A percentile compares a stretch with the other conserved stretches of the same genome.
phyloP scores from a whole-genome alignment of 1,284 basidiomycete genomes.

The Rhodotorula mucilaginosa region DNA sequence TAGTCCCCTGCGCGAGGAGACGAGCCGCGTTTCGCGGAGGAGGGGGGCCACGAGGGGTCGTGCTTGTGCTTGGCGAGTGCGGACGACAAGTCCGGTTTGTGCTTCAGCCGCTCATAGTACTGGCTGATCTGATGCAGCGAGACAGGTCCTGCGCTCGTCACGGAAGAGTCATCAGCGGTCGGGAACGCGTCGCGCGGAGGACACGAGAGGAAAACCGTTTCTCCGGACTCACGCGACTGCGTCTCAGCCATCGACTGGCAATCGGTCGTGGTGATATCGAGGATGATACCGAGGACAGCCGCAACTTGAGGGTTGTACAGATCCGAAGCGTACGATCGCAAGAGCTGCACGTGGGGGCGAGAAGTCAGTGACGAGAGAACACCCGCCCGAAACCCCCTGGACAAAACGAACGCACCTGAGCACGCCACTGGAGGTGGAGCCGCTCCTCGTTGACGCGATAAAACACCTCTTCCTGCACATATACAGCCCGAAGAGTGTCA shows the following conservation, averaged over 20 bases:
- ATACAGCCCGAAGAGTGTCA: no score
- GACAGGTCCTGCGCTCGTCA: constrained; percentile 18
- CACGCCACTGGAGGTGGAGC: constrained; percentile 83
- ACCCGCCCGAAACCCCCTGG: no score
- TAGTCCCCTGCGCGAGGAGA: constrained; percentile 13
- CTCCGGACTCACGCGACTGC: constrained; percentile 60
- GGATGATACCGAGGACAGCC: constrained; percentile 64
- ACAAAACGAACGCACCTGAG: constrained; percentile 59
- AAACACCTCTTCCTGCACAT: constrained; percentile 63
- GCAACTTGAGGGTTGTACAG: constrained; percentile 74
- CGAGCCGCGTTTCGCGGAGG: not conserved
- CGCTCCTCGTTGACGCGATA: constrained; percentile 84
- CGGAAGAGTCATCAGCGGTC: not conserved
- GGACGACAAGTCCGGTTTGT: constrained; percentile 25
- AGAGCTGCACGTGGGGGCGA: constrained; percentile 56
- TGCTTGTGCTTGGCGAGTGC: constrained; percentile 43
- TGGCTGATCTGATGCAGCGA: constrained; percentile 29
- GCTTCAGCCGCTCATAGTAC: constrained; percentile 12
- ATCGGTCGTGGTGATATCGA: constrained; percentile 59
- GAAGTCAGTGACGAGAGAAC: not conserved
- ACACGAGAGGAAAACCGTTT: no score
- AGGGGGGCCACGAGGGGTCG: constrained; percentile 33
- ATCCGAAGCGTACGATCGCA: constrained; percentile 69
- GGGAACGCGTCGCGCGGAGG: not conserved
- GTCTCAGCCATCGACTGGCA: constrained; percentile 57